Percentiles rank a stretch among this genome's conserved stretches.
These are phyloP conservation scores for Colletotrichum phormii DNA, from an alignment of 2,329 filamentous ascomycete species.

Conservation along the genomic window DNA sequence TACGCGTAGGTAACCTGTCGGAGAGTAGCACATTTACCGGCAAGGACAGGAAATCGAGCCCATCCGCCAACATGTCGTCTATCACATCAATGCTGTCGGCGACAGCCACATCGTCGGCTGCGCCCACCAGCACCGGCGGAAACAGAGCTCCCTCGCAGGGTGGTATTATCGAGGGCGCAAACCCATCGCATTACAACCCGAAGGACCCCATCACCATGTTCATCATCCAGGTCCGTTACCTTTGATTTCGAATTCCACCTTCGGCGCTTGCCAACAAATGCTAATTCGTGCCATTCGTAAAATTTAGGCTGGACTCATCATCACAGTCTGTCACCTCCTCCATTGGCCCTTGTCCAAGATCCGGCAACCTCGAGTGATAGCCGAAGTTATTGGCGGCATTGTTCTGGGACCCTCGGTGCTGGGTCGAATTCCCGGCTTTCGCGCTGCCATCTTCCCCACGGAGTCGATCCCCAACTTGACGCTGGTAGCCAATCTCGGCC, in stretches of 20 bases:
- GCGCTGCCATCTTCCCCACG: constrained; percentile 79
- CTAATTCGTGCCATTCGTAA: neutral
- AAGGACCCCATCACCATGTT: constrained; percentile 81
- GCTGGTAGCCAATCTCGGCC: constrained; percentile 84
- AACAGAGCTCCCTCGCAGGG: constrained; percentile 54
- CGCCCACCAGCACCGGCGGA: constrained; percentile 39
- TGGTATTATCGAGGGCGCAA: constrained; percentile 77
- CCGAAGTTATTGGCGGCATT: constrained; percentile 87
- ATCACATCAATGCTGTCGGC: constrained; percentile 17
- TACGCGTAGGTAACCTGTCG: neutral
- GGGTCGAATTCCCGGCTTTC: constrained; percentile 86
- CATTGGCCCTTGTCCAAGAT: constrained; percentile 83
- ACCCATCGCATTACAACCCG: constrained; percentile 75
- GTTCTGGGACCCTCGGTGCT: constrained; percentile 88
- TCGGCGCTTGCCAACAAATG: neutral
- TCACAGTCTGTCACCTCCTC: constrained; percentile 63
- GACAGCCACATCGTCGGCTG: constrained; percentile 42
- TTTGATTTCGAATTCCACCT: neutral
- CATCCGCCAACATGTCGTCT: constrained; percentile 21
- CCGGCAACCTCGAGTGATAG: constrained; percentile 84
- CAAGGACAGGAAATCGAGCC: neutral
- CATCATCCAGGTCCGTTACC: constrained; percentile 72
- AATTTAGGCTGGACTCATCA: constrained; percentile 55
- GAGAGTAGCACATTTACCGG: neutral
- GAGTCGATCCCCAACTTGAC: constrained; percentile 80